These are phyloP conservation scores for Starmerella floricola DNA, from an alignment of 805 yeast genomes.

Conservation along the genomic window DNA sequence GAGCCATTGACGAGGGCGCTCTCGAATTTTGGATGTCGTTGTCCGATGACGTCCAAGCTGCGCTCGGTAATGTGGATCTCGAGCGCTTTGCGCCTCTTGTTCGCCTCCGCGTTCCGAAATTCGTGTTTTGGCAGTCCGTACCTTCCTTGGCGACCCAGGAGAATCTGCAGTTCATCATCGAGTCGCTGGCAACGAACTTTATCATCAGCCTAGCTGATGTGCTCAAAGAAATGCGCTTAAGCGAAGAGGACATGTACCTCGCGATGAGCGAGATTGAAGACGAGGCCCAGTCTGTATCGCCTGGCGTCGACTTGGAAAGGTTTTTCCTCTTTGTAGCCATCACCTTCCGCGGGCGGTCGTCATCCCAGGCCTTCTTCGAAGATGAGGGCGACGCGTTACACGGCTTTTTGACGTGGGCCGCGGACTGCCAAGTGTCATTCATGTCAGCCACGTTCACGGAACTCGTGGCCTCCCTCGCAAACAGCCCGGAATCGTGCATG, in stretches of 20 bases:
- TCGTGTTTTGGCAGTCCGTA: slow-evolving; percentile 12
- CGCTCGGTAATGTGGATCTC: slow-evolving; percentile 8
- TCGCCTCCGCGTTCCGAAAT: slow-evolving; percentile 25
- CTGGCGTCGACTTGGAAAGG: slow-evolving; percentile 76
- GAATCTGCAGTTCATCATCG: slow-evolving; percentile 19
- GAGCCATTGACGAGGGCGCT: slow-evolving; percentile 30
- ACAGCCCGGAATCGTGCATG: slow-evolving; percentile 2
- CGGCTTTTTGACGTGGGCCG: slow-evolving; percentile 84
- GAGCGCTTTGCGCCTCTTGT: slow-evolving; percentile 14
- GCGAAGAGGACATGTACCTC: slow-evolving; percentile 31
- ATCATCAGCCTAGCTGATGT: slow-evolving; percentile 31
- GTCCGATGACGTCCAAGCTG: slow-evolving; percentile 26
- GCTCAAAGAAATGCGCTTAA: slow-evolving; percentile 30
- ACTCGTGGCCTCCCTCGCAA: slow-evolving; percentile 61
- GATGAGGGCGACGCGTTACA: slow-evolving; percentile 52
- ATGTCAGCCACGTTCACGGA: slow-evolving; percentile 74
- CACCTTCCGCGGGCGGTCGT: slow-evolving; percentile 50
- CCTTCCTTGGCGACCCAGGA: slow-evolving; percentile 9
- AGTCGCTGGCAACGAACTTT: slow-evolving; percentile 24
- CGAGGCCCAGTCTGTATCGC: slow-evolving; percentile 21
- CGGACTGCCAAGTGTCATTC: slow-evolving; percentile 56
- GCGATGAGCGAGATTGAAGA: slow-evolving; percentile 19
- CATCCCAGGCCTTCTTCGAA: slow-evolving; percentile 52
- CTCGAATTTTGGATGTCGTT: slow-evolving; percentile 31
- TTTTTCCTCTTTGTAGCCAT: slow-evolving; percentile 66